These are phyloP conservation scores for Cicer cuneatum DNA, from an alignment of 306 rosid genomes.

Conservation along the genomic window DNA sequence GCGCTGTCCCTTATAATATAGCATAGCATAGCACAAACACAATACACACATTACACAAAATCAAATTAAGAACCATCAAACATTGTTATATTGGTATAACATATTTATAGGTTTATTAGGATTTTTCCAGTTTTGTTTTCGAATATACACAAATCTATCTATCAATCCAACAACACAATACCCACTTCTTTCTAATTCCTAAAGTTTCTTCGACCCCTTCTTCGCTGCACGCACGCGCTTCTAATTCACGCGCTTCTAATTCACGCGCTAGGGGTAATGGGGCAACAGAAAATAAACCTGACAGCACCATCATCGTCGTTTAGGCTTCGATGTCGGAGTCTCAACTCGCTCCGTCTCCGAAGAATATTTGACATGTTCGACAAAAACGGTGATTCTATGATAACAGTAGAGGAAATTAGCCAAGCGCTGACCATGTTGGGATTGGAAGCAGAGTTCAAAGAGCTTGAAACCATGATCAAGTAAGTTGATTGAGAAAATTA, in stretches of 20 bases:
- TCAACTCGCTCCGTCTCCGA: conserved; percentile 67
- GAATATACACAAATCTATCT: conserved; percentile 5
- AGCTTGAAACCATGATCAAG: conserved; percentile 49
- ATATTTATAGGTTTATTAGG: neutral
- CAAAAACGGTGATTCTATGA: conserved; percentile 64
- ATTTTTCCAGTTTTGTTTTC: conserved; percentile 4
- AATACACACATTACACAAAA: neutral
- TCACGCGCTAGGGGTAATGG: conserved; percentile 27
- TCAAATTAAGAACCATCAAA: conserved; percentile 13
- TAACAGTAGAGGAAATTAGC: conserved; percentile 62
- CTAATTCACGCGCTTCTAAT: neutral
- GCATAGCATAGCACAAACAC: neutral
- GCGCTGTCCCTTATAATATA: conserved; percentile 40
- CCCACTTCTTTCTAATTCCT: neutral
- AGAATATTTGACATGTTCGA: conserved; percentile 81
- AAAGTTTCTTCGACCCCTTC: neutral
- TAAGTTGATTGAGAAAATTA: neutral
- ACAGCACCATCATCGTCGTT: conserved; percentile 50
- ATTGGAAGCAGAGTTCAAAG: conserved; percentile 56
- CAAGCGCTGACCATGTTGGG: conserved; percentile 67
- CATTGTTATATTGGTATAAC: neutral
- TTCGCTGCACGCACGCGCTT: neutral
- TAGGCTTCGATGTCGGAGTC: conserved; percentile 65
- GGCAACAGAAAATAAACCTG: neutral
- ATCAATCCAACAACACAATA: neutral